A percentile compares a stretch with the other conserved stretches of the same genome.
These are phyloP conservation scores for Rubus idaeus DNA, from an alignment of 306 rosid genomes.

Conservation along the genomic window DNA sequence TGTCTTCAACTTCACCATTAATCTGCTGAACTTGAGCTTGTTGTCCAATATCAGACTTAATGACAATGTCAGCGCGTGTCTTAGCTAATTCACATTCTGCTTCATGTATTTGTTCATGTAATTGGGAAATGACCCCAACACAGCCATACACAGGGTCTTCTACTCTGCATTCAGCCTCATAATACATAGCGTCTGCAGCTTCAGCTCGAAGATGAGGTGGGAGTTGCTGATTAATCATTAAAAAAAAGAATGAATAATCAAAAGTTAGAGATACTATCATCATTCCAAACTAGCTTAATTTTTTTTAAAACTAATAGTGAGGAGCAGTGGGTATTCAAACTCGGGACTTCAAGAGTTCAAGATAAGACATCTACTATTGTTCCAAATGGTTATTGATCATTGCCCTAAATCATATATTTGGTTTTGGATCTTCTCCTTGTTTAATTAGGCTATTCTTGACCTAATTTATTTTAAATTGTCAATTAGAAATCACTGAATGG, in stretches of 20 bases:
- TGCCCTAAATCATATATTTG: background rate
- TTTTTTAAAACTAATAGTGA: background rate
- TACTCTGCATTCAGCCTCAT: constrained; percentile 58
- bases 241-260: background rate
- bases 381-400: background rate
- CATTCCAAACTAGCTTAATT: background rate
- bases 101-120: constrained; percentile 45
- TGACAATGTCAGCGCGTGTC: constrained; percentile 49
- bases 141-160: constrained; percentile 74
- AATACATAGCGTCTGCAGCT: constrained; percentile 54
- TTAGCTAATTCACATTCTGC: constrained; percentile 49
- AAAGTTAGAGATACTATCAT: background rate
- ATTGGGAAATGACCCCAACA: constrained; percentile 53
- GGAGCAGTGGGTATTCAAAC: background rate
- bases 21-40: constrained; percentile 4
- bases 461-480: background rate
- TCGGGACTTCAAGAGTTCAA: background rate
- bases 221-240: constrained; percentile 39
- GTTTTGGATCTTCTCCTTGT: background rate
- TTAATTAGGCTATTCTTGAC: background rate
- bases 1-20: constrained; percentile 16
- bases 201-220: constrained; percentile 42
- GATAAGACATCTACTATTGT: background rate
- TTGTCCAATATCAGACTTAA: constrained; percentile 22
- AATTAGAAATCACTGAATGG: background rate